phyloP scores from a whole-genome alignment of 805 yeast species.

The Ogataea siamensis region DNA sequence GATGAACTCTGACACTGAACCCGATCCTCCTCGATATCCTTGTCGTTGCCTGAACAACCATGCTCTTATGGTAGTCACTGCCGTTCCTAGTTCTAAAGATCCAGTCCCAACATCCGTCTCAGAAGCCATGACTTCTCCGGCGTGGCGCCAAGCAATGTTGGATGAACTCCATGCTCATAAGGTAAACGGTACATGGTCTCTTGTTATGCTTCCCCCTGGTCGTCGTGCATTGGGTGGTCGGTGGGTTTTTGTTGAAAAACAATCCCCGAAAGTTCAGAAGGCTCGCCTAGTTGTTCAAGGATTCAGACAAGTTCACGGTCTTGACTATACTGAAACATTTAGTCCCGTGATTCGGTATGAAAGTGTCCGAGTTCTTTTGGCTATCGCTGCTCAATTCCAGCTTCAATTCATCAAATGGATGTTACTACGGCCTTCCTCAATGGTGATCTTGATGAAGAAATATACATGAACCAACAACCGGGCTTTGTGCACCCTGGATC shows the following conservation, averaged over 20 bases:
- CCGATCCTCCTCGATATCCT: neutral
- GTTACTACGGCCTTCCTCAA: conserved; percentile 15
- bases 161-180: neutral
- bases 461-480: conserved; percentile 11
- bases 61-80: neutral
- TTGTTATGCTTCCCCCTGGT: neutral
- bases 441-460: conserved; percentile 9
- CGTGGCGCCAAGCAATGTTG: neutral
- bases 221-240: neutral
- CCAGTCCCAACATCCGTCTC: neutral
- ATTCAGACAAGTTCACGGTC: conserved; percentile 7
- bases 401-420: conserved; percentile 16
- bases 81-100: neutral
- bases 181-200: neutral
- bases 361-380: conserved; percentile 8
- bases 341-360: conserved; percentile 9
- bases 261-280: neutral
- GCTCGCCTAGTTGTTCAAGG: conserved; percentile 12
- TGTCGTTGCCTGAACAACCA: neutral
- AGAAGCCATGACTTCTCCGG: neutral
- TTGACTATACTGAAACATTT: conserved; percentile 9
- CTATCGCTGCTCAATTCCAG: conserved; percentile 3
- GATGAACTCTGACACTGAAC: neutral
- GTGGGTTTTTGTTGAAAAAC: neutral
- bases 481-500: neutral